These are phyloP conservation scores for Amanita pallidorosea DNA, from an alignment of 768 basidiomycete genomes.

Conservation along the genomic window DNA sequence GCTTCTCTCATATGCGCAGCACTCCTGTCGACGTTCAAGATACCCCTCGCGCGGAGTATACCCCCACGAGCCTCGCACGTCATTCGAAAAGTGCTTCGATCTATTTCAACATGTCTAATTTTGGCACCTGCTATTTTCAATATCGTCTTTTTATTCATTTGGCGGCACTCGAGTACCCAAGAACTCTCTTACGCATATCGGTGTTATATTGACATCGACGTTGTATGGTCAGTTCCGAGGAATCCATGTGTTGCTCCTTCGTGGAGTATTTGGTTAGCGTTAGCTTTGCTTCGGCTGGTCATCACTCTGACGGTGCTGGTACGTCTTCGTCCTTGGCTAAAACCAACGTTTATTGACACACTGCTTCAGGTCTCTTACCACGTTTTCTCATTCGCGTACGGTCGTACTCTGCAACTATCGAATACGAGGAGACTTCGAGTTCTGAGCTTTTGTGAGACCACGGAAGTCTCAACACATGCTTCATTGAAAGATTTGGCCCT, in stretches of 20 bases:
- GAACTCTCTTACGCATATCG: constrained; percentile 28
- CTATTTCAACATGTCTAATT: constrained; percentile 34
- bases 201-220: constrained; percentile 59
- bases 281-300: constrained; percentile 40
- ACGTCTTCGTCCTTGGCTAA: constrained; percentile 16
- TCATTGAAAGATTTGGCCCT: not conserved
- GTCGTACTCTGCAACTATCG: constrained; percentile 12
- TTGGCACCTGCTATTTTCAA: constrained; percentile 45
- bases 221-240: constrained; percentile 44
- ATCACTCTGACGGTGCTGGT: constrained; percentile 45
- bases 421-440: not conserved
- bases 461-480: not conserved
- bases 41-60: constrained; percentile 20
- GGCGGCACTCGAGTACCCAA: constrained; percentile 30
- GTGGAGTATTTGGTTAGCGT: constrained; percentile 45
- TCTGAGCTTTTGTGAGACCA: not conserved
- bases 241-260: constrained; percentile 19
- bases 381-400: constrained; percentile 16
- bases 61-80: constrained; percentile 20
- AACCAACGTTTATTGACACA: constrained; percentile 2
- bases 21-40: constrained; percentile 29
- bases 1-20: constrained; percentile 26
- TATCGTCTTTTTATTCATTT: constrained; percentile 40
- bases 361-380: constrained; percentile 17
- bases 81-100: constrained; percentile 23